Percentiles rank a stretch among this genome's conserved stretches.
Evolutionary conservation across 2,329 filamentous ascomycete species (phyloP).

Genomic region (Dactylellina sp.): DNA sequence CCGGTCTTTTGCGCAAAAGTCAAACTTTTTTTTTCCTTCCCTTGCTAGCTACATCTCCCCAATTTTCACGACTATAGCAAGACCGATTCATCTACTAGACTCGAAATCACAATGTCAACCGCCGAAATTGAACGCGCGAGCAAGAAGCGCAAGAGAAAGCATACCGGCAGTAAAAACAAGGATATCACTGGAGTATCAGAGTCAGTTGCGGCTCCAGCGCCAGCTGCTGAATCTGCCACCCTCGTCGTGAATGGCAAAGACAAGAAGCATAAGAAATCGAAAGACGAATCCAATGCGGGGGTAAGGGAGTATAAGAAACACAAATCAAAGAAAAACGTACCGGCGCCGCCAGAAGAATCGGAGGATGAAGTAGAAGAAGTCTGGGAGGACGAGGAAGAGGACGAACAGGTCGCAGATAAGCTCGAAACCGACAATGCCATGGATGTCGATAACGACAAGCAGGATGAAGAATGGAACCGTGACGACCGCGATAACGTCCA

Average conservation of each 20-base stretch:
- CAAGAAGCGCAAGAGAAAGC: constrained; percentile 56
- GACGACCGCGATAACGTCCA: constrained; percentile 61
- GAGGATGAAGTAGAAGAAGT: constrained; percentile 9
- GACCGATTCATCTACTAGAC: constrained; percentile 13
- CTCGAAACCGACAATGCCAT: constrained; percentile 3
- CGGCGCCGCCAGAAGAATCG: constrained; percentile 3
- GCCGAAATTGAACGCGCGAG: constrained; percentile 50
- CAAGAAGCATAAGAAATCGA: constrained; percentile 45
- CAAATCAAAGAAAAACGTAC: constrained; percentile 37
- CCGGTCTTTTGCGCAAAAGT: constrained; percentile 23
- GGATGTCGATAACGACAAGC: constrained; percentile 59
- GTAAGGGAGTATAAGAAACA: constrained; percentile 16
- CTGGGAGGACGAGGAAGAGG: constrained; percentile 27
- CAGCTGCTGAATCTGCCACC: constrained; percentile 6
- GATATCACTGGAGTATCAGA: constrained; percentile 11
- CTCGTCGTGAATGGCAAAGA: constrained; percentile 6
- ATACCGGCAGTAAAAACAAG: constrained; percentile 42
- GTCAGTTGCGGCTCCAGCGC: not conserved
- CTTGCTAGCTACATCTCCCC: constrained; percentile 7
- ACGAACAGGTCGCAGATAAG: constrained; percentile 26
- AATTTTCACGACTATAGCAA: constrained; percentile 13
- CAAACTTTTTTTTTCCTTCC: constrained; percentile 43
- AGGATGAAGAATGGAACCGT: constrained; percentile 62
- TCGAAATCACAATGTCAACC: constrained; percentile 37
- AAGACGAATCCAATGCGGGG: constrained; percentile 15